Evolutionary conservation across 805 yeast genomes (phyloP).

Genomic region (Zygotorulaspora chibaensis): DNA sequence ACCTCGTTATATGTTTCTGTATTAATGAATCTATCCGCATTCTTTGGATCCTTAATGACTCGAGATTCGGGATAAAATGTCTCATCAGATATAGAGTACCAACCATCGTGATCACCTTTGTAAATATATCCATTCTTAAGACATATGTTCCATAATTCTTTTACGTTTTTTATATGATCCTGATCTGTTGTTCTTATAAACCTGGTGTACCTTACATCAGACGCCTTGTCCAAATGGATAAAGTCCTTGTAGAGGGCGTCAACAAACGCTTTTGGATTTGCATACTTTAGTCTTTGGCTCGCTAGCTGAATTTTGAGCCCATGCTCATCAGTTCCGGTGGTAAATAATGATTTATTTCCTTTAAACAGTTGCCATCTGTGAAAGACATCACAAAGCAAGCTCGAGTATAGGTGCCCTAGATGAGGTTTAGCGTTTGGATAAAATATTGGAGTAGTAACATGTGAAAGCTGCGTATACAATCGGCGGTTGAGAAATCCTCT

Average conservation of each 20-base stretch:
- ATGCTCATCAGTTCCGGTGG: conserved; percentile 97
- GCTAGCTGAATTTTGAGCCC: conserved; percentile 92
- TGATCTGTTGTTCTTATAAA: conserved; percentile 88
- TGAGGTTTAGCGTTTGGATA: conserved; percentile 96
- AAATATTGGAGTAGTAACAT: conserved; percentile 87
- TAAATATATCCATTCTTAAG: conserved; percentile 62
- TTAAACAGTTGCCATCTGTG: conserved; percentile 63
- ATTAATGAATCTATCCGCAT: conserved; percentile 27
- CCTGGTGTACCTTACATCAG: conserved; percentile 59
- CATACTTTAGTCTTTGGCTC: conserved; percentile 50
- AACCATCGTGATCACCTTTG: conserved; percentile 81
- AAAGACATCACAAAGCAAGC: conserved; percentile 76
- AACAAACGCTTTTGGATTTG: conserved; percentile 61
- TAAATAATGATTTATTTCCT: conserved; percentile 47
- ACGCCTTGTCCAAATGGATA: conserved; percentile 52
- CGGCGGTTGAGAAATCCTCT: conserved; percentile 1
- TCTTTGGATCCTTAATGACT: conserved; percentile 40
- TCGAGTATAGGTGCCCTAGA: conserved; percentile 86
- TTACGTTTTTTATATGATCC: conserved; percentile 68
- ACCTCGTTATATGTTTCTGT: conserved; percentile 78
- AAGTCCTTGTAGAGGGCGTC: conserved; percentile 66
- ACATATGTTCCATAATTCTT: conserved; percentile 64
- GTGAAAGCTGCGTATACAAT: conserved; percentile 26
- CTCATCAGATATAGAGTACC: conserved; percentile 95
- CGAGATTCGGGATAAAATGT: conserved; percentile 86